Evolutionary conservation across 176 grass and related monocot species (phyloP), one percentile per base, ranked within the genome.

Genomic region (Sorghum bicolor): DNA sequence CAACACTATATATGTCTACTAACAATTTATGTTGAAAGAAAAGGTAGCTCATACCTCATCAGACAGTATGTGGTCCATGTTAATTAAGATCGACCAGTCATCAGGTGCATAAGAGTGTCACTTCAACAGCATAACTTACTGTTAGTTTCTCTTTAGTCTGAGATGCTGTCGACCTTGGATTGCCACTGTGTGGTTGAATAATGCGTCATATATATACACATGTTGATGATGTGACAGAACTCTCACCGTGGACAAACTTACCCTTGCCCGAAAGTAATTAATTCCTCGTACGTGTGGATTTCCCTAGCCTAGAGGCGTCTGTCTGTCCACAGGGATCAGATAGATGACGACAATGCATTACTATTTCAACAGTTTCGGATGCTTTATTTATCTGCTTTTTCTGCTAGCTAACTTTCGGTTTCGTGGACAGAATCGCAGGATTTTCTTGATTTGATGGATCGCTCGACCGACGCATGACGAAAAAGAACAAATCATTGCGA

Each of bases 351-450:
- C 6, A 13, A 70, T 40, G 34, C 25, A 72, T 10, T 17, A 29
- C 28, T 61, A 24, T 22, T 28, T 60, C 36, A 82, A 55, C 24
- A 32, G 38, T 71, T 61, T 82, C 10, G 31, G 37, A 40, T 82
- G n/a, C 32, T 57, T 19, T 9, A 10, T 24, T 28, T 53, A 10
- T 24, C 20, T 53, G 50, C 50, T 39, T 50, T 55, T 55, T 55
- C 20, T 55, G 20, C 52, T 22, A 39, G 8, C 32, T 41, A 41
- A 37, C 48, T 69, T 77, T 85, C 22, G 34, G 13, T 58, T 63
- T 40, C 53, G 11, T 63, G 80, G 80, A 40, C 50, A 82, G 58
- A 72, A 82, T 22, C 13, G 36, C 40, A 72, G 50, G 53, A 58
- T 58, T 58, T 58, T 20, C 53, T 10, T 58, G 80, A 82, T 62